A percentile compares a stretch with the other conserved stretches of the same genome.
phyloP scores from a whole-genome alignment of 192 early-diverging fungal species.

The Entomortierella parvispora region DNA sequence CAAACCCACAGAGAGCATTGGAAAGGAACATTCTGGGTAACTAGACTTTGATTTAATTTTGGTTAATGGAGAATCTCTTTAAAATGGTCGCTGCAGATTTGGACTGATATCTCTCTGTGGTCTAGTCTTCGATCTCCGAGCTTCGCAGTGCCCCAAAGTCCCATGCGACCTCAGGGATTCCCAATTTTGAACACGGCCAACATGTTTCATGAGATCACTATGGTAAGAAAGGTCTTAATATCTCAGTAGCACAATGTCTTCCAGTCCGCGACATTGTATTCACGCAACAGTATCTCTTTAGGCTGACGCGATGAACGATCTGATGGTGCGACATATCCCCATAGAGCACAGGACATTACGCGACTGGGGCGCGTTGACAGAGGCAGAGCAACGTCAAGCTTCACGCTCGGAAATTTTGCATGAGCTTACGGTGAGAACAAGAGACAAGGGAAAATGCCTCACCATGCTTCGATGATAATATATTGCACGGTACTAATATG shows the following conservation, averaged over 20 bases:
- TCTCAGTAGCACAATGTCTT: no score
- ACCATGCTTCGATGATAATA: neutral
- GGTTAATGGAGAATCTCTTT: no score
- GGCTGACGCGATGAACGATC: conserved; percentile 57
- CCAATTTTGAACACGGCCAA: conserved; percentile 20
- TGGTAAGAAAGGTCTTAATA: no score
- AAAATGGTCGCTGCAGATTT: no score
- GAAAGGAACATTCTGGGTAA: conserved; percentile 6
- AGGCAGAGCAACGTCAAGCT: conserved; percentile 43
- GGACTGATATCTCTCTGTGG: neutral
- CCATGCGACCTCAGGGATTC: conserved; percentile 28
- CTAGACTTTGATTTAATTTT: no score
- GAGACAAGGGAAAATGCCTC: neutral
- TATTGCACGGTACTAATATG: no score
- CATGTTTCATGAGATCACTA: conserved; percentile 63
- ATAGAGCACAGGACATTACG: conserved; percentile 54
- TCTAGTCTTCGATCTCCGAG: conserved; percentile 26
- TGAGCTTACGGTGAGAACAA: conserved; percentile 44
- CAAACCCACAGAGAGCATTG: neutral
- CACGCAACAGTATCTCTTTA: no score
- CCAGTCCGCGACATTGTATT: no score
- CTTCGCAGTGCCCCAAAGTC: conserved; percentile 28
- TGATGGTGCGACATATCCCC: conserved; percentile 57
- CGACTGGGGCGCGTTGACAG: conserved; percentile 44
- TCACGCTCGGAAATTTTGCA: conserved; percentile 49